Evolutionary conservation across 2,329 filamentous ascomycete genomes (phyloP), one percentile per base, ranked within the genome.

Genomic region (Rutstroemia sp.): DNA sequence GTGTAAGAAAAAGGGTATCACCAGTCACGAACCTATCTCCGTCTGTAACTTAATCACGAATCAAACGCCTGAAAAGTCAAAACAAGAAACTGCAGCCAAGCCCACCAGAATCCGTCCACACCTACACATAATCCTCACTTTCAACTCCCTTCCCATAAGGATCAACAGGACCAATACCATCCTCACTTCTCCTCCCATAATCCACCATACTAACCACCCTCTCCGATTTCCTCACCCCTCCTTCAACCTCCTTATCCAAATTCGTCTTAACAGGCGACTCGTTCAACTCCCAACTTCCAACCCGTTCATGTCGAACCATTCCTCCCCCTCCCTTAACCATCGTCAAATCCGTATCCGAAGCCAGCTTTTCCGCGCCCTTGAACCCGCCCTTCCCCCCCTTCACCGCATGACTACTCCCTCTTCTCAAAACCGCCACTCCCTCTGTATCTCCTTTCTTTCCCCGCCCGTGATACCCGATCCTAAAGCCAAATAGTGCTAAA

Each of bases 211-310:
- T 64, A 21, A 59, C 52, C 3, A 60, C 60, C 30, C 62, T 54
- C 36, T 56, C 51, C 9, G 14, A 21, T 17, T 34, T 40, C 14
- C 50, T 60, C 39, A 46, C 51, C 36, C 60, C 60, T 17, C 61
- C 49, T 30, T 51, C 42, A 40, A n/a, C 42, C 19, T 19, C 19
- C 42, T 16, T 54, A 58, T 42, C 51, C 16, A 47, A 57, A 54
- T 17, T 50, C 54, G 9, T 45, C 48, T 27, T 48, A 44, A 56
- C n/a, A 17, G 14, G n/a, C 5, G 34, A 7, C 17, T 67, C 60
- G 19, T 57, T 59, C 63, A 70, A 47, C 48, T 70, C 68, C 68
- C 68, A 70, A 42, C 65, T 68, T 5, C 68, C 68, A 4, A 68
- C 63, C 40, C 67, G 58, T 58, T 69, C 68, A 54, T 68, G 67